phyloP scores from a whole-genome alignment of 495 filamentous ascomycete species.

The Hypoxylon cercidicola region DNA sequence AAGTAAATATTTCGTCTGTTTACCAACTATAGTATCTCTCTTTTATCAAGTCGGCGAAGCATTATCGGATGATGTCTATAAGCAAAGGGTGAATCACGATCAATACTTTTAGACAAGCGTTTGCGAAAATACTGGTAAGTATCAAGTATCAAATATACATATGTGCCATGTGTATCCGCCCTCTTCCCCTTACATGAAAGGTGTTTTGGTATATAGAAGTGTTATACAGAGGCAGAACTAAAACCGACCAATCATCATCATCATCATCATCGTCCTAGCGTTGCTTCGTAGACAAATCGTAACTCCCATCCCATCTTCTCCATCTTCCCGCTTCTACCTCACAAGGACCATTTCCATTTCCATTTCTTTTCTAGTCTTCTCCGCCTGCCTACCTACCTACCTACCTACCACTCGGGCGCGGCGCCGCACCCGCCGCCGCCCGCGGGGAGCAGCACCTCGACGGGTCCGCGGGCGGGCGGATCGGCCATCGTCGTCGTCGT shows the following conservation, averaged over 20 bases:
- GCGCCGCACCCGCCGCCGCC: slow-evolving; percentile 59
- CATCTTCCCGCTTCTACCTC: background rate
- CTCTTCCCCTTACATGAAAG: background rate
- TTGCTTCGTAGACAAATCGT: background rate
- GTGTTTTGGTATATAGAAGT: background rate
- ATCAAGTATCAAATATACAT: background rate
- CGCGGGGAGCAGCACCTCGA: slow-evolving; percentile 53
- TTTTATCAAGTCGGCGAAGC: no score
- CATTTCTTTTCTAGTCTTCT: background rate
- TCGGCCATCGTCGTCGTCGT: no score
- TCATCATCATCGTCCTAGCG: background rate
- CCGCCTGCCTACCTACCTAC: slow-evolving; percentile 1
- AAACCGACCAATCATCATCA: background rate
- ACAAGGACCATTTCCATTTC: no score
- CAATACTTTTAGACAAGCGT: no score
- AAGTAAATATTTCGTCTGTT: no score
- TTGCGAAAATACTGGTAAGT: background rate
- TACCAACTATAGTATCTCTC: no score
- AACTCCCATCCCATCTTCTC: background rate
- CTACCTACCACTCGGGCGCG: slow-evolving; percentile 75
- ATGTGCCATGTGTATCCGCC: background rate
- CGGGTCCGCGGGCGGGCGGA: slow-evolving; percentile 47
- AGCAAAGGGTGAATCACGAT: no score
- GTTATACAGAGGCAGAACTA: background rate
- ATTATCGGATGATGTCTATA: no score